Evolutionary conservation across 345 rosid genomes (phyloP).

Genomic region (Citrus sinensis): DNA sequence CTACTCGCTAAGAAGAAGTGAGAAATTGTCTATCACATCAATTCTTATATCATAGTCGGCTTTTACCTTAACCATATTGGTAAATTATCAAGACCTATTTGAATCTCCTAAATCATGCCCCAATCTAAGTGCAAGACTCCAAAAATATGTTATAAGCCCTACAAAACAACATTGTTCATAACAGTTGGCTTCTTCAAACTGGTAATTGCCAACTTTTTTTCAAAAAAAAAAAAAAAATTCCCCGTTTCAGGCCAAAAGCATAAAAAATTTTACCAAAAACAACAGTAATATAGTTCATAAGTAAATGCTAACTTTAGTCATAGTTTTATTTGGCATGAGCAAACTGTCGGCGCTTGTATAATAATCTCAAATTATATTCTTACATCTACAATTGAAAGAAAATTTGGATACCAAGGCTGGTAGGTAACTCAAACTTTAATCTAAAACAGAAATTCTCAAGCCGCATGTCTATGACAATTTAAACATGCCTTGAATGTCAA

Average conservation of each 20-base stretch:
- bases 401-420: background rate
- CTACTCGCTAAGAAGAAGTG: background rate
- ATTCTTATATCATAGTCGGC: background rate
- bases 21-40: background rate
- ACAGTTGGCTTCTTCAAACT: background rate
- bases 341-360: background rate
- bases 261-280: background rate
- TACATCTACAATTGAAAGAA: background rate
- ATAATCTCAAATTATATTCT: background rate
- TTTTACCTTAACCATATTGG: background rate
- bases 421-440: background rate
- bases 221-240: too few relatives aligned
- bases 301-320: background rate
- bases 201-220: background rate
- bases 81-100: conserved; percentile 3
- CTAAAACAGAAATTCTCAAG: background rate
- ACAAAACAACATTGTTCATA: background rate
- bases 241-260: background rate
- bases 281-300: background rate
- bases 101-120: background rate
- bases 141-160: background rate
- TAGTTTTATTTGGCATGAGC: background rate
- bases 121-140: background rate
- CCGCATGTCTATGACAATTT: background rate
- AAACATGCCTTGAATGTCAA: background rate